Evolutionary conservation across 495 filamentous ascomycete genomes (phyloP).

Genomic region (Lasiosphaeriaceae sp.): DNA sequence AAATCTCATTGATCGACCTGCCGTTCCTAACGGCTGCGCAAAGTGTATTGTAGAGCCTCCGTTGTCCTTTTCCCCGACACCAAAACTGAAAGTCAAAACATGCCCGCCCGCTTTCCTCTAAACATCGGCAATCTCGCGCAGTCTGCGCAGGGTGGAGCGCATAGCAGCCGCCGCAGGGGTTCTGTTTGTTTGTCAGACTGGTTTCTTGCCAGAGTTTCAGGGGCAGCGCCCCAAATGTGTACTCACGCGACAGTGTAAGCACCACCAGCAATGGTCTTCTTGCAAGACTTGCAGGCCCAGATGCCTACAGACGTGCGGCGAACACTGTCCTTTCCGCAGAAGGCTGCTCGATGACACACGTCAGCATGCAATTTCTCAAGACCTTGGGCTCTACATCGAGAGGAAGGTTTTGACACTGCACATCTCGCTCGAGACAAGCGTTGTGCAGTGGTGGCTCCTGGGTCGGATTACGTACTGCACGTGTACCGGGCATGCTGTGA

Average conservation of each 20-base stretch:
- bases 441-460: too few relatives aligned
- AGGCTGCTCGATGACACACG: conserved; percentile 43
- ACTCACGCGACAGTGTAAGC: conserved; percentile 97
- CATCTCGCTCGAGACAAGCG: too few relatives aligned
- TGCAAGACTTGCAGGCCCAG: conserved; percentile 90
- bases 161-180: conserved; percentile 95
- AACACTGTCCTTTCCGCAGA: conserved; percentile 94
- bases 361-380: conserved; percentile 30
- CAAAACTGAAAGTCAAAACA: conserved; percentile 31
- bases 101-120: conserved; percentile 44
- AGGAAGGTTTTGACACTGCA: too few relatives aligned
- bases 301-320: conserved; percentile 91
- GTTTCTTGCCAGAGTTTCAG: neutral
- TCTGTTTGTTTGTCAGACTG: conserved; percentile 44
- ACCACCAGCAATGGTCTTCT: conserved; percentile 93
- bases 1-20: conserved; percentile 34
- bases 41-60: conserved; percentile 31
- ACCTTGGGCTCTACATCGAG: neutral
- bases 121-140: conserved; percentile 97
- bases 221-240: neutral
- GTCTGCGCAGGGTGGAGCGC: conserved; percentile 93
- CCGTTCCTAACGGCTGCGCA: conserved; percentile 27
- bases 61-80: conserved; percentile 38
- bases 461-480: conserved; percentile 68
- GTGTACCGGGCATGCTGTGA: conserved; percentile 92